Evolutionary conservation across 2,329 filamentous ascomycete species (phyloP), one percentile per base, ranked within the genome.

Genomic region (Epichloe festucae): DNA sequence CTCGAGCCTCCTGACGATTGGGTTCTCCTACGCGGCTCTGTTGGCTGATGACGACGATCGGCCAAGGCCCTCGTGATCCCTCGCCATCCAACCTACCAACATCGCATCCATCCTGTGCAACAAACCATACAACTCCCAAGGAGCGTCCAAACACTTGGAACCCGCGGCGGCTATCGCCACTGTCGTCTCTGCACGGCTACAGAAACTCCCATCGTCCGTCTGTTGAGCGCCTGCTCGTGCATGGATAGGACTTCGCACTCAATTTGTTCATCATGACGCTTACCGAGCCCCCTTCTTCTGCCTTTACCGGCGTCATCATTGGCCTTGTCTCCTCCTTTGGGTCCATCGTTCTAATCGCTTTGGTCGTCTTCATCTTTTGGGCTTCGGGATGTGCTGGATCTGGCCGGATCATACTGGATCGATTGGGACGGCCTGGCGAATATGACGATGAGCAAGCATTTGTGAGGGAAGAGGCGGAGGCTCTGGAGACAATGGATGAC

Each of bases 381-480:
- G 94, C 94, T 67, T 69, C 67, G 5, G 67, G 67, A 50, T 70
- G 67, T 54, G 96, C 91, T 39, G 81, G 77, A 51, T 85, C 85
- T 48, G 91, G 91, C 43, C 82, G 91, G 59, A 96, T 98, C 63
- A 81, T 97, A 56, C 79, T 98, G 59, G 93, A 98, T 71, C 84
- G 91, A 57, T 85, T 98, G 67, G 89, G 89, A 45, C 79, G 91
- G 54, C 93, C 93, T 0, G 93, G 93, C 61, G 93, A 97, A 70
- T 98, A 89, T 67, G 93, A 98, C 66, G 93, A 98, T 70, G 93
- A 97, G 68, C 91, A 97, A 71, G 87, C 89, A 11, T 96, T 95
- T 72, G 78, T 84, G 57, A 83, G 87, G 63, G 93, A 97, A 67
- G 93, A 98, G 79, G 89, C 88, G 38, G 89, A 96, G 68, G 93